These are phyloP conservation scores for Angomonas ambiguus DNA, from an alignment of 208 protist genomes.

Conservation along the genomic window DNA sequence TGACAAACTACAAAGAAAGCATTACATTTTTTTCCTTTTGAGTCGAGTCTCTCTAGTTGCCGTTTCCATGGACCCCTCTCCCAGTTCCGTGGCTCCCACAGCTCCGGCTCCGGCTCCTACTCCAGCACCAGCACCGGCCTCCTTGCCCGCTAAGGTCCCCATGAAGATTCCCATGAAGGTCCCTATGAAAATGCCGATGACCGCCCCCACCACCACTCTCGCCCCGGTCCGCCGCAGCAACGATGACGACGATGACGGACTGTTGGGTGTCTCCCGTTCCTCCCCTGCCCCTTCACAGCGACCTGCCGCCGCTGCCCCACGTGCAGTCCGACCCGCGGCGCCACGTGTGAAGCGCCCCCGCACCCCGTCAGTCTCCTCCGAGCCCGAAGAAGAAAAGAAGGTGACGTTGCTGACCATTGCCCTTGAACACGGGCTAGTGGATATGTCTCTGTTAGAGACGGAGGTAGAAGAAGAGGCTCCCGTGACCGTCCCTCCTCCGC, in stretches of 20 bases:
- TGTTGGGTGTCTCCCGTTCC: conserved; percentile 20
- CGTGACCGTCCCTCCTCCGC: conserved; percentile 41
- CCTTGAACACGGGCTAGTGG: conserved; percentile 41
- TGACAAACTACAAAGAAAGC: too few species aligned
- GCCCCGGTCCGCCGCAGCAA: conserved; percentile 15
- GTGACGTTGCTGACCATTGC: conserved; percentile 64
- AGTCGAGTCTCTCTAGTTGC: neutral
- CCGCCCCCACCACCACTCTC: conserved; percentile 16
- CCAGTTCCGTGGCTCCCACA: too few species aligned
- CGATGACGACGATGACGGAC: conserved; percentile 32
- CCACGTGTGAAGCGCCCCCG: conserved; percentile 17
- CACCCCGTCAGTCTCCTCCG: conserved; percentile 12
- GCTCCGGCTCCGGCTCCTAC: too few species aligned
- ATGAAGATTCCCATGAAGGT: conserved; percentile 70
- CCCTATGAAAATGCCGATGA: conserved; percentile 29
- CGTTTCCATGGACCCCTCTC: neutral
- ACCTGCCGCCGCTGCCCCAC: too few species aligned
- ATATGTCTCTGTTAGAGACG: conserved; percentile 33
- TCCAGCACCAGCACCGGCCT: conserved; percentile 16
- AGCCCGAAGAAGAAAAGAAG: conserved; percentile 23
- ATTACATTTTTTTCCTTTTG: too few species aligned
- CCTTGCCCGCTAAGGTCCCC: conserved; percentile 45
- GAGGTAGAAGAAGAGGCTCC: conserved; percentile 45
- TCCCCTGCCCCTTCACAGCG: conserved; percentile 5
- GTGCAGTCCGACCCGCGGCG: conserved; percentile 18